Conservation (phyloP, 2,329 filamentous ascomycete species). For the Colletotrichum tanaceti region DNA sequence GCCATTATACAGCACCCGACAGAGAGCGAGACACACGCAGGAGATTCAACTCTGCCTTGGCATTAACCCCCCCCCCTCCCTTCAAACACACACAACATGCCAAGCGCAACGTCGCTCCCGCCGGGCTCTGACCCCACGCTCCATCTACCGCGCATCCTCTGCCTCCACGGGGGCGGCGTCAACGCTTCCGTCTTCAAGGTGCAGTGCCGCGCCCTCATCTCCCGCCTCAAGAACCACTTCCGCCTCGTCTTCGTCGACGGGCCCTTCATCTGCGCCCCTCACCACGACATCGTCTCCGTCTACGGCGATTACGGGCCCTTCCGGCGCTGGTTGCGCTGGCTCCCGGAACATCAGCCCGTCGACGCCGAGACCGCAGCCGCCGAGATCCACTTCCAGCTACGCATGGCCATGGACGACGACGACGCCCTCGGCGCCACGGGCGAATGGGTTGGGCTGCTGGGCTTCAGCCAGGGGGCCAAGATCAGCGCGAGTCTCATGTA, state of each 20-base stretch:
- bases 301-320: slow-evolving; percentile 77
- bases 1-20: slow-evolving; percentile 1
- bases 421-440: slow-evolving; percentile 62
- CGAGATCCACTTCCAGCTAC: slow-evolving; percentile 55
- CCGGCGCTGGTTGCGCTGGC: slow-evolving; percentile 70
- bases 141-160: slow-evolving; percentile 74
- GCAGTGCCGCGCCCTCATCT: slow-evolving; percentile 70
- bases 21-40: background rate
- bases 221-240: slow-evolving; percentile 66
- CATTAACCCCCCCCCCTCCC: background rate
- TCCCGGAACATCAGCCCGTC: slow-evolving; percentile 65
- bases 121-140: slow-evolving; percentile 35
- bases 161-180: slow-evolving; percentile 83
- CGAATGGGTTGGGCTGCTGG: slow-evolving; percentile 69
- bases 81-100: slow-evolving; percentile 24
- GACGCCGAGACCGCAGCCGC: slow-evolving; percentile 57
- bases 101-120: slow-evolving; percentile 24
- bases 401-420: slow-evolving; percentile 63
- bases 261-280: slow-evolving; percentile 71
- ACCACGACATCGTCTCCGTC: slow-evolving; percentile 71
- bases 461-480: slow-evolving; percentile 76
- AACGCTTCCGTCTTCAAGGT: slow-evolving; percentile 76
- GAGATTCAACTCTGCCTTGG: background rate
- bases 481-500: slow-evolving; percentile 69
- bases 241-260: slow-evolving; percentile 79